Percentiles rank a stretch among this genome's conserved stretches.
These are phyloP conservation scores for Termitomyces sp. DNA, from an alignment of 768 basidiomycete species.

Conservation along the genomic window DNA sequence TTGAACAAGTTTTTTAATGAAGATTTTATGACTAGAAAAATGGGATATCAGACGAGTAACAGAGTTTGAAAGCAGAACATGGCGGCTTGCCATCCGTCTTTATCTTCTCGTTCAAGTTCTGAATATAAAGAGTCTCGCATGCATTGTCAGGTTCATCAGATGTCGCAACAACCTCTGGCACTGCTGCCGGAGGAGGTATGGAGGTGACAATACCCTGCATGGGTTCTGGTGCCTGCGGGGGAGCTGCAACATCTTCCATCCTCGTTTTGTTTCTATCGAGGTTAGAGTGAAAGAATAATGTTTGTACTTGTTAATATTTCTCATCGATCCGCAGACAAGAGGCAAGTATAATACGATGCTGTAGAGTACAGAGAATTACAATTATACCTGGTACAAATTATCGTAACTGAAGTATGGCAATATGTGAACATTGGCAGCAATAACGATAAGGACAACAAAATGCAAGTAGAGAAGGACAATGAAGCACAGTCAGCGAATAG, in stretches of 20 bases:
- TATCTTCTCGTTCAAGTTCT: slow-evolving; percentile 94
- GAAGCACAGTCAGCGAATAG: neutral
- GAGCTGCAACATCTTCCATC: slow-evolving; percentile 24
- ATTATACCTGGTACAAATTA: slow-evolving; percentile 4
- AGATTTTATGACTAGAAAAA: slow-evolving; percentile 70
- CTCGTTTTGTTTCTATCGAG: neutral
- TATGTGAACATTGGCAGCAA: neutral
- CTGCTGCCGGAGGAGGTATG: neutral
- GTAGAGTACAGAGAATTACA: slow-evolving; percentile 5
- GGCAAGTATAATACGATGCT: neutral
- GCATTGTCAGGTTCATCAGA: slow-evolving; percentile 37
- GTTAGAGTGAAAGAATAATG: neutral
- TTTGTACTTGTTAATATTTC: slow-evolving; percentile 10
- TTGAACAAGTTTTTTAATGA: slow-evolving; percentile 88
- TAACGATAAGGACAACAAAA: neutral
- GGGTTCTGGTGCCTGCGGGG: slow-evolving; percentile 17
- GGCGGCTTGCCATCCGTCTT: slow-evolving; percentile 58
- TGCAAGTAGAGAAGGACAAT: no score
- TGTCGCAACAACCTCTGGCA: slow-evolving; percentile 5
- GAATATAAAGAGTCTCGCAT: slow-evolving; percentile 90
- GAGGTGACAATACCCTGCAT: slow-evolving; percentile 27
- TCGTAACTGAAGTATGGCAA: neutral
- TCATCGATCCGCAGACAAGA: neutral
- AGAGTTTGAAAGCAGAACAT: neutral
- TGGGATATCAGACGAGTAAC: neutral